Base-by-base conservation (phyloP, 164 flowering plant species). In the Paratinospora sagittata region DNA sequence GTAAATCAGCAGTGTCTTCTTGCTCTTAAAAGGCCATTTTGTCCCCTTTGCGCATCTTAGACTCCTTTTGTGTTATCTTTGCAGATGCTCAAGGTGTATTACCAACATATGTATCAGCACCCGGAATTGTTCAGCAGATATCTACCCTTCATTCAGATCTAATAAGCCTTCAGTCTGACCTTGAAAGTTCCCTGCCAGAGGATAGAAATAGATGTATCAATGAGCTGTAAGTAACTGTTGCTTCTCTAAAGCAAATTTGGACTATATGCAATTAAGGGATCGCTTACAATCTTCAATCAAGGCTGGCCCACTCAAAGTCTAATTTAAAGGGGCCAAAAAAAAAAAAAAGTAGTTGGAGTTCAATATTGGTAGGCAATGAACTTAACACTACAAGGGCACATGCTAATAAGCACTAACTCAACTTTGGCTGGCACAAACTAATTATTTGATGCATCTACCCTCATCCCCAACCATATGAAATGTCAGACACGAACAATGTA, bases 51-150 rank as follows among this genome's bases (percentile, higher is more conserved):
- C 62, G 21, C 69, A 60, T 11, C 75, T 68, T 57, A 57, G n/a
- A n/a, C 63, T 57, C 16, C 17, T 14, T 68, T 68, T 47, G 27
- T 68, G 41, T 61, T 11, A 63, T n/a, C 17, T 61, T 66, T 67
- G 19, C 71, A 91, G 97, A 91, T 87, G 78, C 88, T 75, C 97
- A 91, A 84, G 85, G 86, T 77, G 90, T 86, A 66, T 65, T 86
- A 63, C 87, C 96, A 70, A 82, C 95, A 33, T 95, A 95, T 83
- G 98, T 95, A 69, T 95, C 98, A 16, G 98, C 92, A 36, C 98
- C 98, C 19, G 96, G 97, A 68, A 95, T 95, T 76, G 87, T 90
- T 75, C 98, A 92, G 80, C 99, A 92, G 78, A 85, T 92, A 76
- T 83, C 90, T 68, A 73, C 76, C 76, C 96, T 95, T 81, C 92